These are phyloP conservation scores for Quercus cerris DNA, from an alignment of 306 rosid species.

Conservation along the genomic window DNA sequence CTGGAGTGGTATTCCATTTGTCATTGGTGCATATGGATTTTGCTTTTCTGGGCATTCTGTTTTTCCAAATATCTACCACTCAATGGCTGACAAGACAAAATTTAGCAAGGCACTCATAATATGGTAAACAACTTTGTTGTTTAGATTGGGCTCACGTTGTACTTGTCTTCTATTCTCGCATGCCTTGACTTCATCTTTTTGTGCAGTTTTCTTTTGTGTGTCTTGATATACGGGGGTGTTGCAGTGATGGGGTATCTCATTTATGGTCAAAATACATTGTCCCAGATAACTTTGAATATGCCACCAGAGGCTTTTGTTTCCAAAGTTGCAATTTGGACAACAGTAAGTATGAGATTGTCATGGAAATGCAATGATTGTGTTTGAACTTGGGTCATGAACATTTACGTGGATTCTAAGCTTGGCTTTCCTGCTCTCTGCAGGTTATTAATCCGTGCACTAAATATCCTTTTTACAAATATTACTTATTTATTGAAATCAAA, in stretches of 20 bases:
- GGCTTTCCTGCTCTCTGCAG: constrained; percentile 37
- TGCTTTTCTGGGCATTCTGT: constrained; percentile 82
- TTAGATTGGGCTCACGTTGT: not conserved
- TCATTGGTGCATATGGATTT: constrained; percentile 76
- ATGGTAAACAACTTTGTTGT: constrained; percentile 23
- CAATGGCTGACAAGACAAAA: constrained; percentile 73
- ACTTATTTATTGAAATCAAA: constrained; percentile 9
- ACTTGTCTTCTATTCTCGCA: constrained; percentile 7
- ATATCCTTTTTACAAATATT: constrained; percentile 56
- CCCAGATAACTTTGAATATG: constrained; percentile 76
- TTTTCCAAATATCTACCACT: constrained; percentile 80
- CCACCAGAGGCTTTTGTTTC: constrained; percentile 53
- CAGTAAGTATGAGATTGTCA: constrained; percentile 42
- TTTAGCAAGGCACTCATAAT: constrained; percentile 47
- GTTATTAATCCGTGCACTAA: constrained; percentile 72
- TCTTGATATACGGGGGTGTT: constrained; percentile 52
- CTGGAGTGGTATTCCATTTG: constrained; percentile 73
- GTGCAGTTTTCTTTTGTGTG: constrained; percentile 59
- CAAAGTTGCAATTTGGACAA: constrained; percentile 68
- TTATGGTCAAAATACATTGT: constrained; percentile 60
- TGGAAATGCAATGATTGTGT: not conserved
- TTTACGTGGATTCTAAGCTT: constrained; percentile 25
- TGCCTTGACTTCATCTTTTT: constrained; percentile 6
- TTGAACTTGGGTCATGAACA: not conserved
- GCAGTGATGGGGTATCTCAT: constrained; percentile 71